Base-by-base conservation (phyloP, 2,329 filamentous ascomycete species). In the Pseudocercospora eumusae region DNA sequence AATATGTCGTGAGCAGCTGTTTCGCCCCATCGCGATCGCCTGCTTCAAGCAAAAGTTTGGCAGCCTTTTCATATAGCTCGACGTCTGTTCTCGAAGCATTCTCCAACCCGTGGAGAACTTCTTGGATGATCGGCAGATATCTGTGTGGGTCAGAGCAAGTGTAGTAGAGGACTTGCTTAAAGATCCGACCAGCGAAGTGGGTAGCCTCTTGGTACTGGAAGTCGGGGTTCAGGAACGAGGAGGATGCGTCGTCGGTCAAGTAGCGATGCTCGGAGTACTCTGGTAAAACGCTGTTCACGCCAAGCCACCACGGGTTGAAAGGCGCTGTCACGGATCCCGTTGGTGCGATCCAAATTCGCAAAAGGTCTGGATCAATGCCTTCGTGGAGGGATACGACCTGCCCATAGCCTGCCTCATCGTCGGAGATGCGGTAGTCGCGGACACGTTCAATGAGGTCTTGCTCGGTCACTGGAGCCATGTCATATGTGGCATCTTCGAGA, bases 381-480 rank as follows among this genome's bases (percentile, higher is more conserved):
- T 68, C 60, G 13, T 61, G 66, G 11, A 75, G 64, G 23, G 69
- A 72, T 0, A 75, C 67, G 2, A 76, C 73, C 54, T 75, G 73
- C 0, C 74, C 74, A 27, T 75, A 76, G 1, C 73, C 74, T n/a
- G 73, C 70, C 66, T 75, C 72, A 28, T 75, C 73, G 45, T 76
- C 73, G 15, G 72, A 68, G 25, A 76, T 76, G 9, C 74, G 68
- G 40, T 69, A 73, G 57, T 76, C 74, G 23, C 74, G 73, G 6
- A 75, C 74, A 7, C 74, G 71, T 23, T 76, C 75, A 66, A 80
- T 79, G 2, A 83, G 72, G 61, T 83, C 80, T 18, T 72, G 70
- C 62, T 84, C 82, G 0, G 80, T 81, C n/a, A 83, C 70, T 0
- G 82, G 81, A 1, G 75, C 76, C 71, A 80, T 82, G 15, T 77